phyloP scores from a whole-genome alignment of 2,329 filamentous ascomycete species.

The Cercospora sesami region DNA sequence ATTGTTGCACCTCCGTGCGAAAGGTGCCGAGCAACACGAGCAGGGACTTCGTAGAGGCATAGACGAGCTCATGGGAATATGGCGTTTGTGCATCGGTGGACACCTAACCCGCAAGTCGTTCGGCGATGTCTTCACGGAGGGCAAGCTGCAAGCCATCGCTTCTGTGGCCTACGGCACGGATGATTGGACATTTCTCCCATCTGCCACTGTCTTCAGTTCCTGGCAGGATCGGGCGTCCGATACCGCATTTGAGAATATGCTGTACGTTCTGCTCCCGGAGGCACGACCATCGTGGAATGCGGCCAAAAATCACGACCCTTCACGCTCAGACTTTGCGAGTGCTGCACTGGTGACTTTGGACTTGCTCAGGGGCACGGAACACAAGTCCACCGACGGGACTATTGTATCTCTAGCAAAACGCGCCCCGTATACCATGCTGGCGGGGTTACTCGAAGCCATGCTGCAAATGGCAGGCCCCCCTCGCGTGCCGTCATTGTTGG shows the following conservation, averaged over 20 bases:
- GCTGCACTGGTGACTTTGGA: constrained; percentile 28
- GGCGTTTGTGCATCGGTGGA: constrained; percentile 21
- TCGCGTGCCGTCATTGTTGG: constrained; percentile 6
- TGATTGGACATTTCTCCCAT: constrained; percentile 28
- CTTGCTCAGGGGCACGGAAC: constrained; percentile 11
- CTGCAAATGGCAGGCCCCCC: not conserved
- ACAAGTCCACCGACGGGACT: not conserved
- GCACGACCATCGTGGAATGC: not conserved
- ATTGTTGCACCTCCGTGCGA: constrained; percentile 9
- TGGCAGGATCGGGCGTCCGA: constrained; percentile 9
- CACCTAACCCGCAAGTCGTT: constrained; percentile 11
- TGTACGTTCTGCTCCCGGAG: constrained; percentile 20
- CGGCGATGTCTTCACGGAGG: not conserved
- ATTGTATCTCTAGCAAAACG: not conserved
- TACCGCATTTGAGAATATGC: constrained; percentile 21
- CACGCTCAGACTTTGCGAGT: constrained; percentile 24
- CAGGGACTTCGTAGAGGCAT: constrained; percentile 6
- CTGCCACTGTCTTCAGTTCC: constrained; percentile 16
- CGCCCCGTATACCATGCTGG: constrained; percentile 3
- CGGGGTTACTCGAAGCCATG: constrained; percentile 1
- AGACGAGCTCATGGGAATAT: constrained; percentile 21
- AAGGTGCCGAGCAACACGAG: not conserved
- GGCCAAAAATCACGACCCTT: constrained; percentile 5
- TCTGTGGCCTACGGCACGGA: constrained; percentile 2
- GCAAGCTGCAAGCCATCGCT: constrained; percentile 5